A percentile compares a stretch with the other conserved stretches of the same genome.
phyloP scores from a whole-genome alignment of 441 rosid genomes.

The Omphalea diandra region DNA sequence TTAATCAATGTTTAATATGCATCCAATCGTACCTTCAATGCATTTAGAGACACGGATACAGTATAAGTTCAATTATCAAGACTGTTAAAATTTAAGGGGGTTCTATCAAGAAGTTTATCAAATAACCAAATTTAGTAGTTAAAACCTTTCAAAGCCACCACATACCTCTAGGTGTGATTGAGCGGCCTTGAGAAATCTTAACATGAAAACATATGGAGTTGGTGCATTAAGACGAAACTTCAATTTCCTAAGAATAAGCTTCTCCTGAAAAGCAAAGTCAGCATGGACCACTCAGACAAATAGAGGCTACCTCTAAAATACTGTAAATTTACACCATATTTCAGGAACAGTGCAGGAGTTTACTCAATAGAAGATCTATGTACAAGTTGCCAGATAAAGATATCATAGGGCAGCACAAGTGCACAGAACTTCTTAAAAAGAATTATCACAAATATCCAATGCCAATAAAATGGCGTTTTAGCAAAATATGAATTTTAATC shows the following conservation, averaged over 20 bases:
- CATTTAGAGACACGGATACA: background rate
- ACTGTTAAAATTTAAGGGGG: background rate
- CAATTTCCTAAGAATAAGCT: conserved; percentile 62
- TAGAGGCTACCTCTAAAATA: conserved; percentile 5
- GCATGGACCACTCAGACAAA: background rate
- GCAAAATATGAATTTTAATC: background rate
- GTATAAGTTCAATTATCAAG: background rate
- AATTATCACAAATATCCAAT: no score
- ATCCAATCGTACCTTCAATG: background rate
- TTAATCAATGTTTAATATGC: background rate
- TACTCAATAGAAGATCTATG: background rate
- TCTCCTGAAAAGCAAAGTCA: conserved; percentile 61
- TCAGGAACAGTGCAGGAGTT: background rate
- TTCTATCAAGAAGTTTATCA: background rate
- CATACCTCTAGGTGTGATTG: conserved; percentile 66
- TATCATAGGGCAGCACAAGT: background rate
- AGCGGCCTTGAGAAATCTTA: conserved; percentile 93
- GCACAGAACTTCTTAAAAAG: background rate
- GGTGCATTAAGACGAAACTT: conserved; percentile 85
- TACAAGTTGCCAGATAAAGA: background rate
- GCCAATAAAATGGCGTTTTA: background rate
- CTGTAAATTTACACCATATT: background rate
- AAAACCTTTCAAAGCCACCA: conserved; percentile 14
- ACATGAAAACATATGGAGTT: conserved; percentile 90
- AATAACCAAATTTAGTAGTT: conserved; percentile 1